phyloP scores from a whole-genome alignment of 345 rosid species.

The Camelina laxa region DNA sequence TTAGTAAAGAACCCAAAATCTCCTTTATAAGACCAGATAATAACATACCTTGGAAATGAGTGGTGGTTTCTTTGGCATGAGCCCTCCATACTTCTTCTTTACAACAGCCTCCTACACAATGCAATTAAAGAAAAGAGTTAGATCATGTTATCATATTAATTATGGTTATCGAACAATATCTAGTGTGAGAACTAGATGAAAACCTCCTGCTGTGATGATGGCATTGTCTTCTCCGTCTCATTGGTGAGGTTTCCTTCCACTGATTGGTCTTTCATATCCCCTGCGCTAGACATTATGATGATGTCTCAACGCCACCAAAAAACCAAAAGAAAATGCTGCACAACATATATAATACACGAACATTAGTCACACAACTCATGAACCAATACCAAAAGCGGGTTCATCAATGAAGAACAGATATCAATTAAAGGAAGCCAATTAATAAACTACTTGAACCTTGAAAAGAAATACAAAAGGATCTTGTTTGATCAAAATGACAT shows the following conservation, averaged over 20 bases:
- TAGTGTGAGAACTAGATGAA: slow-evolving; percentile 10
- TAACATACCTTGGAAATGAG: slow-evolving; percentile 86
- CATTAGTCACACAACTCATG: slow-evolving; percentile 14
- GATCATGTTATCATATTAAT: background rate
- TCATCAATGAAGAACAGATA: background rate
- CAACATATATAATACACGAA: slow-evolving; percentile 4
- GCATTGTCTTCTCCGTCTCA: slow-evolving; percentile 52
- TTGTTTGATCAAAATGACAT: background rate
- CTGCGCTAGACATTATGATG: slow-evolving; percentile 56
- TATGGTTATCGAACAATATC: background rate
- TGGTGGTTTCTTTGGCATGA: slow-evolving; percentile 97
- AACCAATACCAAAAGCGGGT: slow-evolving; percentile 16
- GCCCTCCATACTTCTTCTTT: slow-evolving; percentile 95
- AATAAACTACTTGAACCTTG: background rate
- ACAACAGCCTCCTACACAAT: slow-evolving; percentile 65
- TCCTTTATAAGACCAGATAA: background rate
- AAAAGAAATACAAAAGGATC: background rate
- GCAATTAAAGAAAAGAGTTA: slow-evolving; percentile 21
- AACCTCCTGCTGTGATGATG: slow-evolving; percentile 77
- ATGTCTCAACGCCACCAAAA: slow-evolving; percentile 43
- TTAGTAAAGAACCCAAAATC: slow-evolving; percentile 3
- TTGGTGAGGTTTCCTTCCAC: slow-evolving; percentile 51
- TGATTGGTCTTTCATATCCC: slow-evolving; percentile 57
- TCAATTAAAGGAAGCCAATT: background rate
- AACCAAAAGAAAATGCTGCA: slow-evolving; percentile 33